These are phyloP conservation scores for Balakata baccata DNA, from an alignment of 345 rosid species.

Conservation along the genomic window DNA sequence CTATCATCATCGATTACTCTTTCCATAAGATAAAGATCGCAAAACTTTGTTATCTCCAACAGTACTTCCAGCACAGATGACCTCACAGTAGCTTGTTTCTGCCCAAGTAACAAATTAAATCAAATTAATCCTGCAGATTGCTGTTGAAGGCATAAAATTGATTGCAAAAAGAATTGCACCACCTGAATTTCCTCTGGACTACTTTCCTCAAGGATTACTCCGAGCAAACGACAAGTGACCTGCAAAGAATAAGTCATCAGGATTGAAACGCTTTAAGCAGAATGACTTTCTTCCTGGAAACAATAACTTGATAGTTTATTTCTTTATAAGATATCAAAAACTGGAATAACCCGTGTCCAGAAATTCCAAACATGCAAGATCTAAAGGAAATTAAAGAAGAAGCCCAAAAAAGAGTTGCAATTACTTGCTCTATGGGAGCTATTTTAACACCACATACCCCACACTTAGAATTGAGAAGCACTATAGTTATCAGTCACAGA, in stretches of 20 bases:
- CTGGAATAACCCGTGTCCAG: background rate
- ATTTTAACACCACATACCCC: background rate
- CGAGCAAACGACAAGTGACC: conserved; percentile 93
- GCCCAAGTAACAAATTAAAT: conserved; percentile 15
- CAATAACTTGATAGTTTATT: too few species aligned
- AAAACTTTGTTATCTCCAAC: conserved; percentile 81
- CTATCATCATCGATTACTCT: conserved; percentile 91
- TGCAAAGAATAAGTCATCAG: conserved; percentile 28
- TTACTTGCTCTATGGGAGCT: background rate
- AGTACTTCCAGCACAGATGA: conserved; percentile 91
- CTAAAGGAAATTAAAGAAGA: background rate
- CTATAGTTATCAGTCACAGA: background rate
- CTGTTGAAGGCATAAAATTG: conserved; percentile 12
- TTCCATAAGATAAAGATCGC: conserved; percentile 99
- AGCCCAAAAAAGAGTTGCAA: background rate
- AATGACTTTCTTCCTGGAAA: too few species aligned
- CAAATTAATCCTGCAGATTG: conserved; percentile 12
- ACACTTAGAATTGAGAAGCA: background rate
- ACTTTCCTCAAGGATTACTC: conserved; percentile 85
- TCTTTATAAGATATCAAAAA: background rate
- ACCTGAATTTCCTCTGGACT: conserved; percentile 89
- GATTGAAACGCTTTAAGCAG: background rate
- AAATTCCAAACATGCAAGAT: background rate
- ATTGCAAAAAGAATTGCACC: conserved; percentile 16
- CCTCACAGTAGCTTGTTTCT: conserved; percentile 87